Conservation (phyloP, 495 filamentous ascomycete genomes). For the Penicillium coffeae region DNA sequence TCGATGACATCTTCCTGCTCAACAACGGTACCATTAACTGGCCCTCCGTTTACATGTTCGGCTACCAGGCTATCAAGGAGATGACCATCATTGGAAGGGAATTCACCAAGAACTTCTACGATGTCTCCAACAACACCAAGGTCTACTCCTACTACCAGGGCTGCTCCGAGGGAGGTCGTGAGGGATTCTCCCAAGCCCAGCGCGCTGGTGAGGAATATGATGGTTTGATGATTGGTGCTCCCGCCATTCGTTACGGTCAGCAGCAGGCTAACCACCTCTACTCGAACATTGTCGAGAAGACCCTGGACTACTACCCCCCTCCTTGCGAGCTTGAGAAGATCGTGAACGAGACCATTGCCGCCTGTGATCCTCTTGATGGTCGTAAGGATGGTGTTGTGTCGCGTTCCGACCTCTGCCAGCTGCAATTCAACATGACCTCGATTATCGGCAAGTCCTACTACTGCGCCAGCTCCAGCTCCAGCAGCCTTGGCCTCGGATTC, state of each 20-base stretch:
- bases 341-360: slow-evolving; percentile 37
- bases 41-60: slow-evolving; percentile 43
- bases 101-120: slow-evolving; percentile 33
- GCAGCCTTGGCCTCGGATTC: not conserved
- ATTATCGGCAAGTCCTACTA: slow-evolving; percentile 43
- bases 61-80: slow-evolving; percentile 34
- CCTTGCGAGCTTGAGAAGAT: slow-evolving; percentile 45
- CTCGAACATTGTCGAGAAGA: slow-evolving; percentile 36
- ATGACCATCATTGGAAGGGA: slow-evolving; percentile 35
- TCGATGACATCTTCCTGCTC: slow-evolving; percentile 30
- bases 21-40: slow-evolving; percentile 44
- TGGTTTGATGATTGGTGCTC: slow-evolving; percentile 43
- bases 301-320: slow-evolving; percentile 38
- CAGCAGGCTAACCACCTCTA: slow-evolving; percentile 45
- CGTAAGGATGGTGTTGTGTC: slow-evolving; percentile 45
- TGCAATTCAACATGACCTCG: slow-evolving; percentile 35
- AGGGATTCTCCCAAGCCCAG: slow-evolving; percentile 46
- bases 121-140: slow-evolving; percentile 23
- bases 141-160: slow-evolving; percentile 49
- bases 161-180: slow-evolving; percentile 48
- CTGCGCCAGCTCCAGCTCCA: slow-evolving; percentile 27
- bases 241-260: slow-evolving; percentile 44
- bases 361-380: slow-evolving; percentile 51
- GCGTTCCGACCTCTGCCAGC: slow-evolving; percentile 45
- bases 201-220: slow-evolving; percentile 44